phyloP scores from a whole-genome alignment of 1,139 yeast species.

The Suhomyces panamericanus region DNA sequence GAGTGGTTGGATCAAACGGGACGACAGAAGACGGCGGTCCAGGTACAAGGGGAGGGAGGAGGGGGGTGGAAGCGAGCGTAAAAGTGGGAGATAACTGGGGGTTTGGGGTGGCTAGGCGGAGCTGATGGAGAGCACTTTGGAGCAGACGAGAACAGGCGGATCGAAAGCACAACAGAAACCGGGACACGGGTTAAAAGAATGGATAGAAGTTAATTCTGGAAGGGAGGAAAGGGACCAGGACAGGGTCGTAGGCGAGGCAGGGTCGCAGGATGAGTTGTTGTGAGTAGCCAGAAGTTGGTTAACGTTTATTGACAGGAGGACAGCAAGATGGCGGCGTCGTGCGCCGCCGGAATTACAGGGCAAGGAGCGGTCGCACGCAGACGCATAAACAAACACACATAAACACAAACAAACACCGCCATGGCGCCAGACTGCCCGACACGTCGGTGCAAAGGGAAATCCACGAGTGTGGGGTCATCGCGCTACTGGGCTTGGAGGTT shows the following conservation, averaged over 20 bases:
- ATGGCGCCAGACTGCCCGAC: neutral
- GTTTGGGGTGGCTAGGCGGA: neutral
- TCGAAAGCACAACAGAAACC: neutral
- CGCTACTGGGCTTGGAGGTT: neutral
- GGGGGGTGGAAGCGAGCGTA: constrained; percentile 1
- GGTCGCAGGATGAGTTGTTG: neutral
- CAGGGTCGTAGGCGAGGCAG: neutral
- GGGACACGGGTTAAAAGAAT: constrained; percentile 7
- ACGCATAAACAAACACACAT: constrained; percentile 7
- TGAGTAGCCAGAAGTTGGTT: neutral
- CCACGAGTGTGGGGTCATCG: neutral
- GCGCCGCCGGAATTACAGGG: constrained; percentile 2
- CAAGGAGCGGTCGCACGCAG: constrained; percentile 6
- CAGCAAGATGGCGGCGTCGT: constrained; percentile 4
- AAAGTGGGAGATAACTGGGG: neutral
- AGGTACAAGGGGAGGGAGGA: neutral
- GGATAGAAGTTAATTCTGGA: constrained; percentile 13
- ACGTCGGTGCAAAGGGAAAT: no score
- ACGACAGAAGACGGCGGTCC: neutral
- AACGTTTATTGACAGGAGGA: neutral
- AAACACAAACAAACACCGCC: constrained; percentile 7
- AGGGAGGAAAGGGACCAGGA: constrained; percentile 4
- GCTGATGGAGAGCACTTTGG: neutral
- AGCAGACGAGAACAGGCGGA: neutral
- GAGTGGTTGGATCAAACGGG: neutral